These are phyloP conservation scores for Furcasterigmium sp. DNA, from an alignment of 2,329 filamentous ascomycete species.

Conservation along the genomic window DNA sequence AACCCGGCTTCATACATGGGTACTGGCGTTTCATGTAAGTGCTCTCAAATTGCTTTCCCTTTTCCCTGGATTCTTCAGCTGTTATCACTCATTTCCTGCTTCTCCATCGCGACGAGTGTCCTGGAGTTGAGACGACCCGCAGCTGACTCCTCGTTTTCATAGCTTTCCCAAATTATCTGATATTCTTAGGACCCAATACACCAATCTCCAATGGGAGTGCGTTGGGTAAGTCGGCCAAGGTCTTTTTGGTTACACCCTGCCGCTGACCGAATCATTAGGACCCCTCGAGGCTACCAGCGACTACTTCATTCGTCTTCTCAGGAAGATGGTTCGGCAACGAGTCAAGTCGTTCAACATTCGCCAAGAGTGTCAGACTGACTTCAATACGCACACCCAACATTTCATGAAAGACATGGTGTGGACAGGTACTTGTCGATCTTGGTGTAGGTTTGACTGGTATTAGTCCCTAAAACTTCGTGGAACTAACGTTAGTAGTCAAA, in stretches of 20 bases:
- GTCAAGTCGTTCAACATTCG: conserved; percentile 15
- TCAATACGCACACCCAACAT: conserved; percentile 33
- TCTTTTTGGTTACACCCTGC: neutral
- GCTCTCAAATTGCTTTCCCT: too few species aligned
- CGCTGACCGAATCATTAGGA: conserved; percentile 4
- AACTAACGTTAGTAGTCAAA: conserved; percentile 13
- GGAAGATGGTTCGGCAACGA: conserved; percentile 14
- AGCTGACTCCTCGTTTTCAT: too few species aligned
- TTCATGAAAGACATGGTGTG: conserved; percentile 30
- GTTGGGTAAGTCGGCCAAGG: conserved; percentile 11
- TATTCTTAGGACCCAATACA: conserved; percentile 23
- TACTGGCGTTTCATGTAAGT: conserved; percentile 18
- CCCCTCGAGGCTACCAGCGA: conserved; percentile 19
- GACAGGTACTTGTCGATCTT: neutral
- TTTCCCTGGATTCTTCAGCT: too few species aligned
- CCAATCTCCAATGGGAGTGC: conserved; percentile 19
- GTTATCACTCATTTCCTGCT: too few species aligned
- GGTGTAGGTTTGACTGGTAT: neutral
- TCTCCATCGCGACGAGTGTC: too few species aligned
- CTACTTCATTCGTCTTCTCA: conserved; percentile 18
- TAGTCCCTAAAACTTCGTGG: too few species aligned
- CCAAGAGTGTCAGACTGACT: conserved; percentile 34
- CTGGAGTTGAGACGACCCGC: too few species aligned
- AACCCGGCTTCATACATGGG: conserved; percentile 23
- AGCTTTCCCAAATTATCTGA: conserved; percentile 21